Conservation (phyloP, 345 rosid species). For the Euphorbia peplus region DNA sequence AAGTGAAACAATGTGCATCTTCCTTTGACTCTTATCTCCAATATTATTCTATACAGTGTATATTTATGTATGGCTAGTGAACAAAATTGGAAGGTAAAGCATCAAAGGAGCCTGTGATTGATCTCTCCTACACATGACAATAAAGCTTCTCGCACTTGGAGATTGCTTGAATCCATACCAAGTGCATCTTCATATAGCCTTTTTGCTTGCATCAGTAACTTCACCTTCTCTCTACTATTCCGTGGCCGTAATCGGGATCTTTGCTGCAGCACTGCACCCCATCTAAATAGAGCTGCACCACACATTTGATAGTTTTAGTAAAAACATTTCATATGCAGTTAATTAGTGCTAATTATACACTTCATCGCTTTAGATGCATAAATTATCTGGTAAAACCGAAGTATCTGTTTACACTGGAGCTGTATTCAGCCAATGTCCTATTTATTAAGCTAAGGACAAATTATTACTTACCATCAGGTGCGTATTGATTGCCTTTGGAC, state of each 20-base stretch:
- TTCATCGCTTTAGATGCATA: background rate
- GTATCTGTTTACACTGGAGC: background rate
- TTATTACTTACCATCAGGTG: conserved; percentile 53
- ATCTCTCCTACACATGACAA: conserved; percentile 56
- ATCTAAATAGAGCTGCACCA: conserved; percentile 59
- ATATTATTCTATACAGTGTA: background rate
- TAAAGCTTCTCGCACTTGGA: conserved; percentile 52
- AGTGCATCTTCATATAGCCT: conserved; percentile 69
- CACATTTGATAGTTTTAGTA: background rate
- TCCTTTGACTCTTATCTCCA: background rate
- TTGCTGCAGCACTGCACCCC: conserved; percentile 66
- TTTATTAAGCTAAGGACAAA: background rate
- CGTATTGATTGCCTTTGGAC: conserved; percentile 55
- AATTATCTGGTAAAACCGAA: background rate
- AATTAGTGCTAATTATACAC: background rate
- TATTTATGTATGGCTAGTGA: background rate
- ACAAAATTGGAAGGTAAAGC: background rate
- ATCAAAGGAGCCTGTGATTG: conserved; percentile 24
- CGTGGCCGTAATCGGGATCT: conserved; percentile 57
- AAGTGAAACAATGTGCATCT: background rate
- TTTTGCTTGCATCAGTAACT: conserved; percentile 56
- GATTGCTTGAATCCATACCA: conserved; percentile 47
- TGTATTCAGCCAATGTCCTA: background rate
- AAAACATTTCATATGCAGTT: background rate
- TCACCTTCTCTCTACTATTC: conserved; percentile 51